Conservation (phyloP, 129 eudicot genomes). For the Scalesia atractyloides region DNA sequence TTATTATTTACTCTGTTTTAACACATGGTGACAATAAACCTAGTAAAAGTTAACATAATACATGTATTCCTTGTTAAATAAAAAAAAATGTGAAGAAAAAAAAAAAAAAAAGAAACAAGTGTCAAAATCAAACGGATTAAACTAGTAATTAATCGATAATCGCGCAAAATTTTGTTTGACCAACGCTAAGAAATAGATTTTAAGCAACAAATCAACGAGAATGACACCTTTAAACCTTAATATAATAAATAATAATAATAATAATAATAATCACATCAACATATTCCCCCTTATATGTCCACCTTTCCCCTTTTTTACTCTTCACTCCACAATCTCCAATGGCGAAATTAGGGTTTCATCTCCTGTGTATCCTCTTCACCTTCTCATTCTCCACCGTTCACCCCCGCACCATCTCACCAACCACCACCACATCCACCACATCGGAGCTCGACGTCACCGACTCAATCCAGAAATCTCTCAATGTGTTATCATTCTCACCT, state of each 20-base stretch:
- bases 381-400: slow-evolving; percentile 29
- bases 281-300: not conserved
- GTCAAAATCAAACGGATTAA: too few relatives aligned
- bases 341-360: slow-evolving; percentile 37
- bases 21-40: too few relatives aligned
- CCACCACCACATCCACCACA: slow-evolving; percentile 19
- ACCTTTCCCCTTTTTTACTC: not conserved
- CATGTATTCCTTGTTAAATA: too few relatives aligned
- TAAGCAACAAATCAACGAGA: slow-evolving; percentile 18
- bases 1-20: too few relatives aligned
- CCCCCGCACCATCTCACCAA: slow-evolving; percentile 40
- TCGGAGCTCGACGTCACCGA: slow-evolving; percentile 50
- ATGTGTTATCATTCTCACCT: slow-evolving; percentile 34
- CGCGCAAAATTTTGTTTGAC: not conserved
- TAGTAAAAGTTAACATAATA: too few relatives aligned
- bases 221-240: slow-evolving; percentile 40
- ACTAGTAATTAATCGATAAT: not conserved
- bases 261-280: not conserved
- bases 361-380: slow-evolving; percentile 19
- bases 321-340: slow-evolving; percentile 33
- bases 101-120: too few relatives aligned
- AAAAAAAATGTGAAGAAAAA: too few relatives aligned
- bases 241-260: slow-evolving; percentile 9
- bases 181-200: not conserved
- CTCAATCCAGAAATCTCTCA: slow-evolving; percentile 47